phyloP scores from a whole-genome alignment of 1,284 basidiomycete genomes.

The Vanrija sp. region DNA sequence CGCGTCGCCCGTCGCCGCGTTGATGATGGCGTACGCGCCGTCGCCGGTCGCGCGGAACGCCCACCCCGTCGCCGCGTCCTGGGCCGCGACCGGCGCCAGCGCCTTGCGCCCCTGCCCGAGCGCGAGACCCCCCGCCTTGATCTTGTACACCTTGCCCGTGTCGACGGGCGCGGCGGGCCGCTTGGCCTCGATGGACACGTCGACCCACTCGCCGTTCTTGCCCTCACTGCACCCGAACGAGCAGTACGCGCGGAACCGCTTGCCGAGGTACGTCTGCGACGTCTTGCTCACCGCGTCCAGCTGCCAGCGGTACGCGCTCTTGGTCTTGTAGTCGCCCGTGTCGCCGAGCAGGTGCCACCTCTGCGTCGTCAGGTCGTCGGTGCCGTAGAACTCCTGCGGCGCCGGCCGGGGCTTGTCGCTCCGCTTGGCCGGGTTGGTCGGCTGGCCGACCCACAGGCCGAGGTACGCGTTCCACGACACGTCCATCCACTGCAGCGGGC shows the following conservation, averaged over 20 bases:
- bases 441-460: slow-evolving; percentile 15
- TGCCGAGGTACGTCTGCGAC: slow-evolving; percentile 3
- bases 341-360: slow-evolving; percentile 10
- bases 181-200: slow-evolving; percentile 2
- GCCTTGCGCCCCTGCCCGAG: background rate
- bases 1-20: slow-evolving; percentile 7
- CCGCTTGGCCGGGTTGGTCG: background rate
- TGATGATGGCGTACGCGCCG: slow-evolving; percentile 4
- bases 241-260: slow-evolving; percentile 11
- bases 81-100: background rate
- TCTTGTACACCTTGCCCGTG: background rate
- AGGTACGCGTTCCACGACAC: slow-evolving; percentile 14
- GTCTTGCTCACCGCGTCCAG: slow-evolving; percentile 3
- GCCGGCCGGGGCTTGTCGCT: slow-evolving; percentile 4
- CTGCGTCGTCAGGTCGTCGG: slow-evolving; percentile 8
- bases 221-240: slow-evolving; percentile 8
- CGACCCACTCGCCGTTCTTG: slow-evolving; percentile 9
- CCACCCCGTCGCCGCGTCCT: background rate
- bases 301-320: slow-evolving; percentile 12
- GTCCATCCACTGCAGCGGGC: slow-evolving; percentile 13
- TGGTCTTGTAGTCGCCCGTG: slow-evolving; percentile 11
- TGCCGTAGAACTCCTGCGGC: slow-evolving; percentile 12
- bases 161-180: background rate
- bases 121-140: background rate
- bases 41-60: background rate